These are phyloP conservation scores for Ostreobium quekettii DNA, from an alignment of 139 green algal genomes.

Conservation along the genomic window DNA sequence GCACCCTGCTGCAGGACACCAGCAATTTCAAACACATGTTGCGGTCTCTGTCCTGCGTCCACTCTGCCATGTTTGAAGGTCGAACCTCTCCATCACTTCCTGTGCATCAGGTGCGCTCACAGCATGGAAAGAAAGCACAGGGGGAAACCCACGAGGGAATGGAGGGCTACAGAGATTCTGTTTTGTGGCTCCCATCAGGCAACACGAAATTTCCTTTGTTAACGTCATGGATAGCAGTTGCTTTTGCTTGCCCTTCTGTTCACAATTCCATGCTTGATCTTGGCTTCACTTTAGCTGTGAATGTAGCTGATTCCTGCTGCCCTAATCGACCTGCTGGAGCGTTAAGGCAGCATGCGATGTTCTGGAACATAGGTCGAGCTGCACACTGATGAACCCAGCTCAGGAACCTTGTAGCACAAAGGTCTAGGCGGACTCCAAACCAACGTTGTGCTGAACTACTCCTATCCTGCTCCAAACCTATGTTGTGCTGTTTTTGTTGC, in stretches of 20 bases:
- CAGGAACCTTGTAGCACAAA: neutral
- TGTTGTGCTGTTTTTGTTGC: no score
- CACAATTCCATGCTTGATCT: no score
- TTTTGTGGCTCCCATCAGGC: neutral
- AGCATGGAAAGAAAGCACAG: neutral
- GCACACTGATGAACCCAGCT: neutral
- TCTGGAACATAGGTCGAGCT: neutral
- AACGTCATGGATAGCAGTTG: neutral
- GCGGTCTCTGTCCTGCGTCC: neutral
- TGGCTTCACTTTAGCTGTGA: no score
- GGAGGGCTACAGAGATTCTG: constrained; percentile 9
- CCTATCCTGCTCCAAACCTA: no score
- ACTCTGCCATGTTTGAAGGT: neutral
- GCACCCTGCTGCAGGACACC: neutral
- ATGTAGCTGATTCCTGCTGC: no score
- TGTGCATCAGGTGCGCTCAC: neutral
- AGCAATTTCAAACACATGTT: neutral
- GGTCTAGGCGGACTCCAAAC: neutral
- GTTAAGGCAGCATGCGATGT: neutral
- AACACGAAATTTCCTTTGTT: neutral
- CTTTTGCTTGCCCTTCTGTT: neutral
- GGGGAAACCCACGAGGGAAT: neutral
- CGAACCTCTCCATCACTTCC: neutral
- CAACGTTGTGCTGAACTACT: neutral
- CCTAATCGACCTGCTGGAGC: neutral